phyloP scores from a whole-genome alignment of 2,329 filamentous ascomycete genomes.

The Trichoderma pleuroti region DNA sequence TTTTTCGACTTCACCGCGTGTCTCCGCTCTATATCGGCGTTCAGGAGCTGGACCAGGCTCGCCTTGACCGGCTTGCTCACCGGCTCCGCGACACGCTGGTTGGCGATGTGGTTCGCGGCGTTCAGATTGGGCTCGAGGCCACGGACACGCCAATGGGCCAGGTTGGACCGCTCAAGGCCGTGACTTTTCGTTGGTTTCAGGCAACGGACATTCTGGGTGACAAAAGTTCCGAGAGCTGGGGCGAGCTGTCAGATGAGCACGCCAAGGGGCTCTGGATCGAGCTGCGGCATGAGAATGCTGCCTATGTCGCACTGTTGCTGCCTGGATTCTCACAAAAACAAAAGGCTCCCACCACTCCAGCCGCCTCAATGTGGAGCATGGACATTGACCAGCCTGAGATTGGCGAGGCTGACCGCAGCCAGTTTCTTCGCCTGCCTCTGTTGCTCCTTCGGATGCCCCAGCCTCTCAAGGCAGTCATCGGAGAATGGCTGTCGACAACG shows the following conservation, averaged over 20 bases:
- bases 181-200: constrained; percentile 47
- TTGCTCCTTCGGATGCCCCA: constrained; percentile 55
- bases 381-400: constrained; percentile 19
- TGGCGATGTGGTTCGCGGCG: constrained; percentile 57
- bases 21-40: constrained; percentile 51
- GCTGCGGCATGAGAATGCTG: constrained; percentile 51
- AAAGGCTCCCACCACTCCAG: neutral
- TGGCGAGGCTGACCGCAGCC: constrained; percentile 20
- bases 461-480: constrained; percentile 46
- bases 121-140: constrained; percentile 49
- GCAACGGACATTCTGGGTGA: constrained; percentile 33
- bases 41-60: constrained; percentile 35
- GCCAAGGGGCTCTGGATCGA: constrained; percentile 42
- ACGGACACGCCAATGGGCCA: constrained; percentile 40
- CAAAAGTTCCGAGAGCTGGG: constrained; percentile 21
- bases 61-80: constrained; percentile 44
- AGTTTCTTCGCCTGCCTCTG: constrained; percentile 49
- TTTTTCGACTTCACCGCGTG: constrained; percentile 52
- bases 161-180: constrained; percentile 43
- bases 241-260: constrained; percentile 24
- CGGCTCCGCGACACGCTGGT: constrained; percentile 53
- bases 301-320: constrained; percentile 50
- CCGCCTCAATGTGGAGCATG: constrained; percentile 23
- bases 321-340: constrained; percentile 32
- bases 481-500: constrained; percentile 49